These are phyloP conservation scores for Cryphonectria nitschkei DNA, from an alignment of 2,329 filamentous ascomycete genomes.

Conservation along the genomic window DNA sequence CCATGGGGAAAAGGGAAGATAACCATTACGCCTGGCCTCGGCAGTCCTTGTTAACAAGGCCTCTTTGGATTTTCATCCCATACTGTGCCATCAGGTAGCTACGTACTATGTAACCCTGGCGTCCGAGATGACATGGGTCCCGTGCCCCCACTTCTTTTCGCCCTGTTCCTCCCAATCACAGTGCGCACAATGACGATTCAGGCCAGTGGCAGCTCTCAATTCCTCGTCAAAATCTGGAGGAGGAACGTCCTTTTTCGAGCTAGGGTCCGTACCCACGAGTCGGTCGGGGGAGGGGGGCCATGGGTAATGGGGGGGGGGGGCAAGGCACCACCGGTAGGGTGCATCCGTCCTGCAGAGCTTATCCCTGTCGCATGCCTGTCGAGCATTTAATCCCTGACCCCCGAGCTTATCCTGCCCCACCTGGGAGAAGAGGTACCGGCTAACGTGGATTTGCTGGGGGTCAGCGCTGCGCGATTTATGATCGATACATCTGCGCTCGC, in stretches of 20 bases:
- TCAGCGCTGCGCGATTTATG: slow-evolving; percentile 21
- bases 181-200: slow-evolving; percentile 7
- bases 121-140: slow-evolving; percentile 9
- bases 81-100: slow-evolving; percentile 14
- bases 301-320: neutral
- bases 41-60: neutral
- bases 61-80: slow-evolving; percentile 5
- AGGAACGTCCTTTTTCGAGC: neutral
- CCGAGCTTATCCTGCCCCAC: slow-evolving; percentile 12
- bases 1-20: neutral
- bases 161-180: slow-evolving; percentile 6
- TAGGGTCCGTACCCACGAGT: slow-evolving; percentile 7
- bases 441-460: neutral
- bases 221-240: slow-evolving; percentile 6
- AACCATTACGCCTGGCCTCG: neutral
- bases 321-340: slow-evolving; percentile 1
- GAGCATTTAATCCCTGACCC: neutral
- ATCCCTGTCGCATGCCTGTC: slow-evolving; percentile 10
- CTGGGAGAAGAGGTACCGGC: neutral
- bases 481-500: slow-evolving; percentile 13
- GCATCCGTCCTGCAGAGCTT: slow-evolving; percentile 14
- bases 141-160: neutral
- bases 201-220: slow-evolving; percentile 10
- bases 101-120: slow-evolving; percentile 2
- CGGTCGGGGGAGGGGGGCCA: neutral